These are phyloP conservation scores for Lactarius indigo DNA, from an alignment of 768 basidiomycete genomes.

Conservation along the genomic window DNA sequence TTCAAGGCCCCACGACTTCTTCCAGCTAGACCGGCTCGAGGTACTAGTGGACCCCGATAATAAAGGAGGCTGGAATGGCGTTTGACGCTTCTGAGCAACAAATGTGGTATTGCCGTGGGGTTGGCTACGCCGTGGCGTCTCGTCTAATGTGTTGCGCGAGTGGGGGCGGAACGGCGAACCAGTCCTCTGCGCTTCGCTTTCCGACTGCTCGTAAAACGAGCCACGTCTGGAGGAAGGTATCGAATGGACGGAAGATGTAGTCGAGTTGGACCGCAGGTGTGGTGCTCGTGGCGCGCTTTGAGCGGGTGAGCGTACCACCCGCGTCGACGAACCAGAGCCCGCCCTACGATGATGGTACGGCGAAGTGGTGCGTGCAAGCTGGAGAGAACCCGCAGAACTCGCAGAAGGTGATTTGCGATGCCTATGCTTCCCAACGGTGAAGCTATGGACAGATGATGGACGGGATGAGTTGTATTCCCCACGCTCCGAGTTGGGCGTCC, in stretches of 20 bases:
- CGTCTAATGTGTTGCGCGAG: constrained; percentile 49
- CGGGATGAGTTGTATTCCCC: constrained; percentile 68
- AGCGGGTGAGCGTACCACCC: constrained; percentile 59
- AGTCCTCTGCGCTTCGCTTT: constrained; percentile 60
- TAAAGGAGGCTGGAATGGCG: constrained; percentile 55
- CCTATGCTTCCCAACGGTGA: constrained; percentile 52
- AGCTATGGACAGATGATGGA: constrained; percentile 83
- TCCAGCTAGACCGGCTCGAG: constrained; percentile 75
- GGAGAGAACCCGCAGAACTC: constrained; percentile 68
- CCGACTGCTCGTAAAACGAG: constrained; percentile 73
- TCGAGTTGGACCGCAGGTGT: constrained; percentile 73
- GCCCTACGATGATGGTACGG: constrained; percentile 78
- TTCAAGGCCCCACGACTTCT: constrained; percentile 84
- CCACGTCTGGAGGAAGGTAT: constrained; percentile 71
- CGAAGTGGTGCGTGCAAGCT: constrained; percentile 57
- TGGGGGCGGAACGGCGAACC: constrained; percentile 59
- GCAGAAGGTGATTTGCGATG: constrained; percentile 76
- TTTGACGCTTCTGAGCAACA: constrained; percentile 77
- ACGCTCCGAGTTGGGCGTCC: constrained; percentile 85
- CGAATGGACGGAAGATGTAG: constrained; percentile 75
- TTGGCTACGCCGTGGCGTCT: constrained; percentile 38
- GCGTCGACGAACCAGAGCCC: constrained; percentile 79
- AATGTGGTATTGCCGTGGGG: constrained; percentile 54
- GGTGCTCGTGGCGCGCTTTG: constrained; percentile 43
- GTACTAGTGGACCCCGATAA: constrained; percentile 40